Percentiles rank a stretch among this genome's conserved stretches.
Conservation (phyloP, 1,284 basidiomycete species). For the Meripilus lineatus region DNA sequence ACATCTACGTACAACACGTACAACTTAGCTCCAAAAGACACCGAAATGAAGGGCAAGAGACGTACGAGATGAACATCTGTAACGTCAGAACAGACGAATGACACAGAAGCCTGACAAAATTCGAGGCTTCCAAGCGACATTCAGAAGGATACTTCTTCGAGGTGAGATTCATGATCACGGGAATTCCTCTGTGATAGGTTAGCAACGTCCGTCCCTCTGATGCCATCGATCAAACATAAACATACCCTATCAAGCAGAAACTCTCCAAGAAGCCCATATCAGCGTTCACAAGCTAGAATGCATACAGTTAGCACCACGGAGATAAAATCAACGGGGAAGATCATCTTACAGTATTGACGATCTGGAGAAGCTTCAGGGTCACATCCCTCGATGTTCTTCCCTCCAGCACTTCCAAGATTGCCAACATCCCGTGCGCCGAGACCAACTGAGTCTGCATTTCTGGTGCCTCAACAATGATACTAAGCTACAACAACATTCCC, state of each 20-base stretch:
- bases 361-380: slow-evolving; percentile 77
- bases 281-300: slow-evolving; percentile 71
- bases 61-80: slow-evolving; percentile 96
- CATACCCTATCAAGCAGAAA: slow-evolving; percentile 89
- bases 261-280: slow-evolving; percentile 90
- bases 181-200: slow-evolving; percentile 64
- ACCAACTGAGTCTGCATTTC: slow-evolving; percentile 90
- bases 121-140: slow-evolving; percentile 91
- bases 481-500: too few species aligned
- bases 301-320: slow-evolving; percentile 5
- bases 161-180: slow-evolving; percentile 91
- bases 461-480: slow-evolving; percentile 76
- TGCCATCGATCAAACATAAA: slow-evolving; percentile 6
- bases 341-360: slow-evolving; percentile 78
- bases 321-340: slow-evolving; percentile 1
- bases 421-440: slow-evolving; percentile 90
- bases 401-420: slow-evolving; percentile 90
- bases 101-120: slow-evolving; percentile 89
- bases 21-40: too few species aligned
- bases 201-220: slow-evolving; percentile 1
- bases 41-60: slow-evolving; percentile 15
- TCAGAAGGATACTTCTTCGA: slow-evolving; percentile 93
- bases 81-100: slow-evolving; percentile 90
- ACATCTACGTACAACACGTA: slow-evolving; percentile 53
- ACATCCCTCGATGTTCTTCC: slow-evolving; percentile 80